These are phyloP conservation scores for Phellinidium pouzarii DNA, from an alignment of 1,284 basidiomycete species.

Conservation along the genomic window DNA sequence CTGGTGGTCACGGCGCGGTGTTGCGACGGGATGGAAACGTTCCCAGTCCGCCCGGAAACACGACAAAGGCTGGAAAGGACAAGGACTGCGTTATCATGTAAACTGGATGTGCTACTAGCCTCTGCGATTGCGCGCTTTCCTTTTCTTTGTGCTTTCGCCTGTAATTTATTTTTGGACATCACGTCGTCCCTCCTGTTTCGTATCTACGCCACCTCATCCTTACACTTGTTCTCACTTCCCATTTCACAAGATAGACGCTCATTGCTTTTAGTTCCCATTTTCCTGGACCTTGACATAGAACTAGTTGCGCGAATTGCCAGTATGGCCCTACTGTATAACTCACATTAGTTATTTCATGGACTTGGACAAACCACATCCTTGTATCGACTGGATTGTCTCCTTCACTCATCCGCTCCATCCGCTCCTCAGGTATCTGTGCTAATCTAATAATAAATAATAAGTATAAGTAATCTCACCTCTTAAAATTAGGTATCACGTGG, in stretches of 20 bases:
- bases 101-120: conserved; percentile 13
- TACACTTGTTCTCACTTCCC: neutral
- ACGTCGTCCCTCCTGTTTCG: neutral
- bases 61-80: conserved; percentile 45
- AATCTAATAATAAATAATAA: too few relatives aligned
- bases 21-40: conserved; percentile 26
- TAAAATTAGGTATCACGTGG: neutral
- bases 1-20: conserved; percentile 20
- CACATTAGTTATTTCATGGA: conserved; percentile 1
- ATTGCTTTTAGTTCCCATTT: neutral
- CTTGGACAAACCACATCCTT: conserved; percentile 4
- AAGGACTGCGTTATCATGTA: conserved; percentile 86
- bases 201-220: neutral
- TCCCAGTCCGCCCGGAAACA: conserved; percentile 38
- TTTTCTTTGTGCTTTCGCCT: neutral
- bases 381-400: too few relatives aligned
- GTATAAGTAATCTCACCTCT: too few relatives aligned
- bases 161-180: neutral
- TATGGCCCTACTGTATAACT: neutral
- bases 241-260: neutral
- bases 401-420: too few relatives aligned
- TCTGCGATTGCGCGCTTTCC: neutral
- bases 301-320: neutral
- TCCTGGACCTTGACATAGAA: neutral
- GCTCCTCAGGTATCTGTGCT: too few relatives aligned